phyloP scores from a whole-genome alignment of 257 asterid species.

The Oldenlandia corymbosa region DNA sequence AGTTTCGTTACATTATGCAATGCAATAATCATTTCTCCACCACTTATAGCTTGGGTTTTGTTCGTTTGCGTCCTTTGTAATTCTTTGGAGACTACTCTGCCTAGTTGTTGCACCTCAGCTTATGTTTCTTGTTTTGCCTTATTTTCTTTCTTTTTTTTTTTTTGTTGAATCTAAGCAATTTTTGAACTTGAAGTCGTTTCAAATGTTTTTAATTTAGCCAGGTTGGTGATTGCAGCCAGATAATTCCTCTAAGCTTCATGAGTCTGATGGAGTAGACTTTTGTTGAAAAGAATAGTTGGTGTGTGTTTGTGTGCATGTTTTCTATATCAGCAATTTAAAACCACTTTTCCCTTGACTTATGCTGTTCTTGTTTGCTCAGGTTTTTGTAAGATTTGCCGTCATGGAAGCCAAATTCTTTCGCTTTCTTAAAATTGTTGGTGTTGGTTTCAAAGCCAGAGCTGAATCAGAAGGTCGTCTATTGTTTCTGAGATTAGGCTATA shows the following conservation, averaged over 20 bases:
- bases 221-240: not conserved
- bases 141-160: no score
- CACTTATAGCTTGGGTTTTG: no score
- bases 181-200: not conserved
- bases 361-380: slow-evolving; percentile 8
- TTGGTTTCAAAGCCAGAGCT: slow-evolving; percentile 78
- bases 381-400: slow-evolving; percentile 6
- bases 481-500: slow-evolving; percentile 63
- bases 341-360: not conserved
- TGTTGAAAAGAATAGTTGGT: no score
- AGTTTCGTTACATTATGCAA: no score
- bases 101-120: no score
- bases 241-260: not conserved
- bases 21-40: no score
- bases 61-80: not conserved
- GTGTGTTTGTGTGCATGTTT: no score
- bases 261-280: no score
- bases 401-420: slow-evolving; percentile 63
- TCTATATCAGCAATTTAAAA: not conserved
- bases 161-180: no score
- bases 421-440: slow-evolving; percentile 68
- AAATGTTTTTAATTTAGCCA: not conserved
- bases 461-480: slow-evolving; percentile 69
- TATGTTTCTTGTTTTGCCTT: no score
- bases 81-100: no score